Evolutionary conservation across 345 rosid species (phyloP).

Genomic region (Pugionium dolabratum): DNA sequence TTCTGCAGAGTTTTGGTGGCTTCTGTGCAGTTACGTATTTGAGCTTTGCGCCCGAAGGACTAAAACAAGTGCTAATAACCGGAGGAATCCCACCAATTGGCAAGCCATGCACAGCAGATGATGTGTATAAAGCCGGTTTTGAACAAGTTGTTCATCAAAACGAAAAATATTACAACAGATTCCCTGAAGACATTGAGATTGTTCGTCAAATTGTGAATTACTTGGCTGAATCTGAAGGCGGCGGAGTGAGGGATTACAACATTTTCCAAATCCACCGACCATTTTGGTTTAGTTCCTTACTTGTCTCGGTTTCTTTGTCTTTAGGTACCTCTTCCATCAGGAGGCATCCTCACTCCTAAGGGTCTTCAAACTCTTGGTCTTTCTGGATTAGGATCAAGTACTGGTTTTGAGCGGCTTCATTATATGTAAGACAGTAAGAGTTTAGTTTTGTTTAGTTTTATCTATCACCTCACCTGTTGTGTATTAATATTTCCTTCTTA

Average conservation of each 20-base stretch:
- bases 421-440: slow-evolving; percentile 57
- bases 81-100: slow-evolving; percentile 92
- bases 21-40: slow-evolving; percentile 88
- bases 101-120: slow-evolving; percentile 69
- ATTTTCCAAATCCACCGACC: slow-evolving; percentile 8
- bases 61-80: slow-evolving; percentile 84
- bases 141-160: slow-evolving; percentile 65
- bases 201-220: slow-evolving; percentile 61
- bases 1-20: slow-evolving; percentile 84
- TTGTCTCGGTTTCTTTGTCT: slow-evolving; percentile 9
- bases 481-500: neutral
- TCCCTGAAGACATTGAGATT: slow-evolving; percentile 74
- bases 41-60: slow-evolving; percentile 88
- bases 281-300: slow-evolving; percentile 12
- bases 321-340: slow-evolving; percentile 90
- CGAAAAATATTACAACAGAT: slow-evolving; percentile 86
- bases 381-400: slow-evolving; percentile 75
- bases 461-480: neutral
- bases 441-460: slow-evolving; percentile 16
- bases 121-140: slow-evolving; percentile 60
- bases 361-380: slow-evolving; percentile 87
- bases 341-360: slow-evolving; percentile 77
- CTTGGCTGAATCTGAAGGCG: slow-evolving; percentile 79
- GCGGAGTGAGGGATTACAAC: slow-evolving; percentile 60
- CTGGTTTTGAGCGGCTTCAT: slow-evolving; percentile 91